phyloP scores from a whole-genome alignment of 1,139 yeast species.

The Magnusiomyces clavatus region DNA sequence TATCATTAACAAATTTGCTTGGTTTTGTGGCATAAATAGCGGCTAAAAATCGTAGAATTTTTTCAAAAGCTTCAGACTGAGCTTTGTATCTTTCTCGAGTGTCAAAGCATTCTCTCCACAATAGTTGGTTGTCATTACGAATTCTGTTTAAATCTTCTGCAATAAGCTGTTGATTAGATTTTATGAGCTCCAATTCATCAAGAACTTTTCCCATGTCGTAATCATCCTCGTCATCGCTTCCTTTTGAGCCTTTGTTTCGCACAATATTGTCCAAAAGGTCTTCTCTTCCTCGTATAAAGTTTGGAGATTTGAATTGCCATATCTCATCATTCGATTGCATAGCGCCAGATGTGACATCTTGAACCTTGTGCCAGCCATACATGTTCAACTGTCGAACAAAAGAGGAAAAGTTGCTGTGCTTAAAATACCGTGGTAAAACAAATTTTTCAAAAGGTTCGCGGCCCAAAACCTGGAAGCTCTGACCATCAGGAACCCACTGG shows the following conservation, averaged over 20 bases:
- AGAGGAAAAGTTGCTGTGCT: slow-evolving; percentile 89
- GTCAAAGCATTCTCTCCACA: slow-evolving; percentile 83
- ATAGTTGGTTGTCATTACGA: slow-evolving; percentile 75
- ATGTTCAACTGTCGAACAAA: slow-evolving; percentile 93
- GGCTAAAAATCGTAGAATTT: slow-evolving; percentile 79
- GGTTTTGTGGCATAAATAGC: slow-evolving; percentile 61
- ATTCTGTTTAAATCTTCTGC: slow-evolving; percentile 78
- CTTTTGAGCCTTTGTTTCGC: slow-evolving; percentile 40
- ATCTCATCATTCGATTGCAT: slow-evolving; percentile 48
- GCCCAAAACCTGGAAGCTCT: slow-evolving; percentile 73
- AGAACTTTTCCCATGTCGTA: slow-evolving; percentile 51
- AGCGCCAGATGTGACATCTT: slow-evolving; percentile 63
- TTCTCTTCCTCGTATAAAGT: slow-evolving; percentile 61
- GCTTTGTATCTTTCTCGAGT: slow-evolving; percentile 79
- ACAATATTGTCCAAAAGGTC: slow-evolving; percentile 70
- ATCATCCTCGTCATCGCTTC: slow-evolving; percentile 36
- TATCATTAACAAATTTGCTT: slow-evolving; percentile 30
- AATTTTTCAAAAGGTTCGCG: slow-evolving; percentile 80
- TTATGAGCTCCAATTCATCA: slow-evolving; percentile 67
- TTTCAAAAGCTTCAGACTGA: slow-evolving; percentile 83
- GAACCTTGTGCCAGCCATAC: slow-evolving; percentile 98
- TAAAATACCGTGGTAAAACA: slow-evolving; percentile 83
- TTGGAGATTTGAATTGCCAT: slow-evolving; percentile 76
- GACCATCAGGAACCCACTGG: slow-evolving; percentile 80
- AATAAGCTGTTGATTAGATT: slow-evolving; percentile 69